Evolutionary conservation across 2,329 filamentous ascomycete genomes (phyloP), one percentile per base, ranked within the genome.

Genomic region (Neopestalotiopsis rosae): DNA sequence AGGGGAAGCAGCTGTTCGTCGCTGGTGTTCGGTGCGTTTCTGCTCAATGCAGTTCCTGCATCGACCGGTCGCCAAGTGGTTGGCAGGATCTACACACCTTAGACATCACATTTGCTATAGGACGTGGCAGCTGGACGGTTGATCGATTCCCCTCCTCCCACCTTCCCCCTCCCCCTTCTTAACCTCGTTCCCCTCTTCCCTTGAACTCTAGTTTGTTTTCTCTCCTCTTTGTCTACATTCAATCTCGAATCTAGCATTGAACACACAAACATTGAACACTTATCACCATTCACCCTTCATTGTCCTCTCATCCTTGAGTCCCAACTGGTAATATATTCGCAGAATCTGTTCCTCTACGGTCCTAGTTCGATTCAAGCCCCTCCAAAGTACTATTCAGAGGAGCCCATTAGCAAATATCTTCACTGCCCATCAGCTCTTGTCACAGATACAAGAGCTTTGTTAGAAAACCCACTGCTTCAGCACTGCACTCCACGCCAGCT

Each of bases 101-200:
- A 17, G 45, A 52, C 45, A 52, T 52, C n/a, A 52, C 45, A 52
- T 17, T 52, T 52, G 6, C 45, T 52, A 52, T 52, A 52, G 45
- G 20, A 52, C n/a, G 45, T 52, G 45, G 45, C 45, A 52, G 45
- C 45, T 52, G 45, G 45, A 52, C 17, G 45, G 45, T 20, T 52
- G 45, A 52, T 52, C 45, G 34, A 38, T 20, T 20, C 45, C 20
- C 45, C 28, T 62, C 30, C 30, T 20, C 52, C 17, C 30, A 59
- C 66, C 70, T 70, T 70, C 71, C 69, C 24, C 62, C 71, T 66
- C 67, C 56, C 34, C 24, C 67, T 73, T 72, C 66, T 24, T 59
- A 61, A 30, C 24, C 70, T 70, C 69, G 69, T 69, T 70, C 70
- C 71, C 68, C 71, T 72, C 68, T 71, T 68, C 66, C 65, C 17